Percentiles rank a stretch among this genome's conserved stretches.
Conservation (phyloP, 2,329 filamentous ascomycete genomes). For the Cladosporium sp. region DNA sequence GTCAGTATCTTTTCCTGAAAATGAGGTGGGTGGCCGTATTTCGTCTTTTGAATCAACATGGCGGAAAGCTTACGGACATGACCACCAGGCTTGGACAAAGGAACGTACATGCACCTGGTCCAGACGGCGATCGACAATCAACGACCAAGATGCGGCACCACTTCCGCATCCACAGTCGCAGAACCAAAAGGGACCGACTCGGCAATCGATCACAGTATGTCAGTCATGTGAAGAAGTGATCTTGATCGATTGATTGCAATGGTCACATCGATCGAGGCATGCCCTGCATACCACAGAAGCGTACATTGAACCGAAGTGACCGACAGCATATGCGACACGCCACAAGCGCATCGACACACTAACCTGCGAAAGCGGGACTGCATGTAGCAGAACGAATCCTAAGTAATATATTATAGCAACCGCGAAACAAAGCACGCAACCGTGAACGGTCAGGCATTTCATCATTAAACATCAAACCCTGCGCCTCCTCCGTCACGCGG, state of each 20-base stretch:
- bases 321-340: neutral
- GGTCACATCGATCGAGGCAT: neutral
- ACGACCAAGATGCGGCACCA: neutral
- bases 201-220: neutral
- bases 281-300: neutral
- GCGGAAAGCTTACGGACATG: neutral
- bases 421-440: neutral
- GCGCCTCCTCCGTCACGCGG: conserved; percentile 1
- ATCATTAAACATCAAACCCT: neutral
- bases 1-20: neutral
- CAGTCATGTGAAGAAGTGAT: neutral
- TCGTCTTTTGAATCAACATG: neutral
- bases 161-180: too few species aligned
- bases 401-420: neutral
- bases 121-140: neutral
- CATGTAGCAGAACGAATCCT: neutral
- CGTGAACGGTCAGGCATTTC: neutral
- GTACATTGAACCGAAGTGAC: neutral
- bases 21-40: neutral
- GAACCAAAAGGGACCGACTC: neutral
- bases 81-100: neutral
- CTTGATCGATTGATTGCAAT: neutral
- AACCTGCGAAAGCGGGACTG: neutral
- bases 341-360: neutral
- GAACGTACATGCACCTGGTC: too few species aligned